Evolutionary conservation across 495 filamentous ascomycete species (phyloP), one percentile per base, ranked within the genome.

Genomic region (Penicillium diatomitis): DNA sequence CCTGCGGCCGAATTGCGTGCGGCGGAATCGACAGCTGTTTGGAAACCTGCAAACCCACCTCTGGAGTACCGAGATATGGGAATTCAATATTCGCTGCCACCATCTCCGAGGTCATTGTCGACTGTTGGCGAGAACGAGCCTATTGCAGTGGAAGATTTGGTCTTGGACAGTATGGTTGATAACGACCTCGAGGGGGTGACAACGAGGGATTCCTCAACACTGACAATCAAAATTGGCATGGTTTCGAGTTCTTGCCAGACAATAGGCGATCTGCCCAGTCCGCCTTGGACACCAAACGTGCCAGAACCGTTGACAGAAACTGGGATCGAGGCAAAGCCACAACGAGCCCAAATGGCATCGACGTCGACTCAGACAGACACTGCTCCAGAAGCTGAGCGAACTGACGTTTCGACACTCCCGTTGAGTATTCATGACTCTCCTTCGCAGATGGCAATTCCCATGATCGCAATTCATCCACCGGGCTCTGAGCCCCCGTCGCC

Each of bases 41-140:
- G 44, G 29, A 63, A 60, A 32, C 20, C 46, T 2, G 12, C 32
- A 6, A 36, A 53, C 3, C 31, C 43, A 8, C 20, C 54, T 46
- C 51, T 60, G 7, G 55, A 63, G 33, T 91, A 90, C 63, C 76
- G 76, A 36, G 87, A 94, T 62, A 75, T 76, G n/a, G 87, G 82
- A 3, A 75, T 86, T 37, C 90, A 96, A 63, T 89, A 76, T 56
- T 88, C 90, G 38, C 88, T 88, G 38, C 90, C 87, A 5, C 74
- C 82, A 2, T 94, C 87, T 11, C 88, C 88, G 5, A 72, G 68
- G 39, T 44, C 78, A n/a, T 52, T 65, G 12, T 35, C 44, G 6
- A 46, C 40, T 29, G 39, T n/a, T 29, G 53, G 55, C 7, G 38
- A 35, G 4, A 12, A 32, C 27, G 30, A 32, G 27, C 31, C 38